Base-by-base conservation (phyloP, 2,329 filamentous ascomycete species). In the Sporothrix inflata region DNA sequence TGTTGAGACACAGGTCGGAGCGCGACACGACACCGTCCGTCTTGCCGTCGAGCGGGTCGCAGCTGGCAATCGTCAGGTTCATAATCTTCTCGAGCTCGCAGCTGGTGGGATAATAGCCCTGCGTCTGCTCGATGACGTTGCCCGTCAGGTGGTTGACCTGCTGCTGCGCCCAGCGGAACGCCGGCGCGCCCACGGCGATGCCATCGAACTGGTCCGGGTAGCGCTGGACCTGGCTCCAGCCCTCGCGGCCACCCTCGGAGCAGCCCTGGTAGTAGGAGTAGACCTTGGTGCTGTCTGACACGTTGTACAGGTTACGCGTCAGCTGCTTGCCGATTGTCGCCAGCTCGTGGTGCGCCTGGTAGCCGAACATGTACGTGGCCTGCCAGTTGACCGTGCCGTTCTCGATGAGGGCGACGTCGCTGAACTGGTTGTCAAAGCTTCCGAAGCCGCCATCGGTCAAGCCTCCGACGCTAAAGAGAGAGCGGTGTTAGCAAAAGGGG, bases 351-450 rank as follows among this genome's bases (percentile, higher is more conserved):
- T 87, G 79, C 0, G 83, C 85, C 74, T 84, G 80, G 78, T 88
- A 88, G 0, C 79, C 82, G 69, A 87, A 87, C 80, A 84, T 85
- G 78, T 84, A 82, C 3, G 82, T 79, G 1, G 83, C 79, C 45
- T 87, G 81, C 79, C 82, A 87, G 77, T 88, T 85, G 75, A 86
- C 80, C 2, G 84, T 84, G 12, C 85, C 85, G 72, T 88, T 87
- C n/a, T 79, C 82, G 63, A 79, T 77, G 0, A 85, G 79, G 12
- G 82, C 79, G 1, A 84, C 82, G 19, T 79, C 78, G 68, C 82
- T 79, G 65, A 79, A 82, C 73, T 77, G 80, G 71, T 77, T 76
- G 74, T 77, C 77, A 75, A 85, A 84, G 21, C 81, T 82, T 63
- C 81, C 82, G 72, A 84, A 85, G 2, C 84, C 84, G 14, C 80